Percentiles rank a stretch among this genome's conserved stretches.
Evolutionary conservation across 805 yeast species (phyloP).

Genomic region (Candida ulmi): DNA sequence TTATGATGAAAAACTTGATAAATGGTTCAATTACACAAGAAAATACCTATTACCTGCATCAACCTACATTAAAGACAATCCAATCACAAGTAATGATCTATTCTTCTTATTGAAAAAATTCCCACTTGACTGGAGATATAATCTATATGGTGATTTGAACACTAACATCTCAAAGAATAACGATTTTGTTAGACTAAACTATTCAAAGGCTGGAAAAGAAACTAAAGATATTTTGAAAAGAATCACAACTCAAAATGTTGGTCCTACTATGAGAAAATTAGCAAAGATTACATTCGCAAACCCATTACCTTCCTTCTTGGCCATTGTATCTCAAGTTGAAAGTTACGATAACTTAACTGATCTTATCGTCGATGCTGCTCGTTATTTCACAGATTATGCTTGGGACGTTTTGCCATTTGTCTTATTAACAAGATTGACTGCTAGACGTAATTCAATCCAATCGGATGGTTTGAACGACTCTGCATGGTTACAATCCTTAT

Average conservation of each 20-base stretch:
- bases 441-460: constrained; percentile 64
- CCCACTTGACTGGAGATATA: constrained; percentile 60
- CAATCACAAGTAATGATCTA: constrained; percentile 56
- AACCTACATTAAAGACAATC: constrained; percentile 43
- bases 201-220: constrained; percentile 65
- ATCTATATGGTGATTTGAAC: constrained; percentile 75
- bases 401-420: constrained; percentile 84
- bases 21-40: constrained; percentile 61
- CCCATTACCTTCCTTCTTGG: constrained; percentile 72
- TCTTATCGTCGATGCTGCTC: constrained; percentile 72
- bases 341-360: constrained; percentile 84
- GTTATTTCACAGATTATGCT: constrained; percentile 66
- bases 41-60: constrained; percentile 59
- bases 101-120: constrained; percentile 48
- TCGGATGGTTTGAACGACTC: constrained; percentile 75
- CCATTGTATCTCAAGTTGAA: constrained; percentile 76
- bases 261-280: constrained; percentile 64
- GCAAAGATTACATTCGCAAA: constrained; percentile 69
- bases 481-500: constrained; percentile 81
- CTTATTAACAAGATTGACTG: constrained; percentile 61
- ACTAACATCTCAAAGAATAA: constrained; percentile 51
- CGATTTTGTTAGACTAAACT: constrained; percentile 50
- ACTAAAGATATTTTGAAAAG: constrained; percentile 77
- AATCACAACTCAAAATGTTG: constrained; percentile 72
- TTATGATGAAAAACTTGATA: constrained; percentile 16